Base-by-base conservation (phyloP, 805 yeast species). In the Hanseniaspora taiwanica region DNA sequence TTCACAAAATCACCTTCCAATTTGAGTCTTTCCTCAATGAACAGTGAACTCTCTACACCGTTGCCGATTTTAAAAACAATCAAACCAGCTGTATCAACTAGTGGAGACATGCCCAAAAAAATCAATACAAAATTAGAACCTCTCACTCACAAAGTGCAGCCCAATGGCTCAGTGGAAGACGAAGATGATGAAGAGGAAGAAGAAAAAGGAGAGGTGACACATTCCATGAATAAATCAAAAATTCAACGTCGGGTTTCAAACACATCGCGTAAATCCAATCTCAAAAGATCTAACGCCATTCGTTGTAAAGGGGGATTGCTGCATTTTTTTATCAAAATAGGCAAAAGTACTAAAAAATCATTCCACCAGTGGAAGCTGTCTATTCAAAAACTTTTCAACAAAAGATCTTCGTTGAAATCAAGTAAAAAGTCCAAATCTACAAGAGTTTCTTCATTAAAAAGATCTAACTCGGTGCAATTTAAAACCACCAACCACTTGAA, bases 281-380 rank as follows among this genome's bases (percentile, higher is more conserved):
- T 56, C 37, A 57, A 54, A 40, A 54, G 62, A 52, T 52, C 58
- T 3, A 50, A 52, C 36, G 69, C 67, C 5, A 50, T 64, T 24
- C 58, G 58, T 42, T 62, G 62, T 43, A 56, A 58, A 35, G 60
- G 65, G 35, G 68, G 68, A 13, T 52, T 65, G 47, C 48, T 64
- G 23, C 46, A 59, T 10, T 58, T 53, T 37, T 48, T 63, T 37
- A 49, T 50, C 12, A 38, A 40, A 17, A 25, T 57, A 38, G 63
- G 60, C 13, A 37, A 44, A 6, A 50, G 47, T 13, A 46, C 57
- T 18, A 54, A 48, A 27, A 49, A 40, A n/a, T 47, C 44, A 36
- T 36, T 58, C 20, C 55, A 43, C 23, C 53, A 46, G 21, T 48
- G 62, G 52, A 53, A 60, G 38, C 34, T 46, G 9, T 53, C 55